Evolutionary conservation across 2,329 filamentous ascomycete species (phyloP), one percentile per base, ranked within the genome.

Genomic region (Huntiella abstrusa): DNA sequence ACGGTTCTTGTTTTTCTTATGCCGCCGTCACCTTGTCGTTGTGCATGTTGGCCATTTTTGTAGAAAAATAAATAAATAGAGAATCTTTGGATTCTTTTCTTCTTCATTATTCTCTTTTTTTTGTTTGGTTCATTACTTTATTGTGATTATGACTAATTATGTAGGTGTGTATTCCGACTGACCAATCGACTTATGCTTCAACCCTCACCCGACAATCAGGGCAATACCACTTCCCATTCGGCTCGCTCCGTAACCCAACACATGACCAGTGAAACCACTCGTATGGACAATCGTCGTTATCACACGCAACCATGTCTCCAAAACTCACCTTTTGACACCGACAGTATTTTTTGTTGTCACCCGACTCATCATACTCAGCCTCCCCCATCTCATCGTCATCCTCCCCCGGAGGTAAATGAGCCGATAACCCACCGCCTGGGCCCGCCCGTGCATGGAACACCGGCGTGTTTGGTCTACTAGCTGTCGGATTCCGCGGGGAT

Each of bases 251-350:
- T 32, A 81, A 66, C 15, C 75, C 74, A 43, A 81, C 77, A 54
- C 77, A 81, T 38, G 67, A 76, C 80, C 83, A 91, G 62, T 91
- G 83, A 60, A 91, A 91, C 83, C 83, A 91, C 63, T 91, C 83
- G 56, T 75, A 83, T 41, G 77, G 76, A 61, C 83, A 91, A 53
- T 78, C 71, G 49, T 81, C 76, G 59, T 88, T 88, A 64, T 91
- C 83, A 64, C 83, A 91, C 28, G 82, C 83, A 52, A 91, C 83
- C 83, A 91, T 91, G 57, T 88, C 80, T 51, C 83, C 83, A 57
- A 83, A 86, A 60, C 80, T 85, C 53, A 87, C 80, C 55, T 81
- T 81, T 59, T 87, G 80, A 60, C 83, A 91, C 28, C 80, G 69
- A 62, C 83, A 91, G 62, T 91, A 91, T 59, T 84, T 83, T 57